A percentile compares a stretch with the other conserved stretches of the same genome.
phyloP scores from a whole-genome alignment of 2,329 filamentous ascomycete species.

The Pseudogymnoascus sp. region DNA sequence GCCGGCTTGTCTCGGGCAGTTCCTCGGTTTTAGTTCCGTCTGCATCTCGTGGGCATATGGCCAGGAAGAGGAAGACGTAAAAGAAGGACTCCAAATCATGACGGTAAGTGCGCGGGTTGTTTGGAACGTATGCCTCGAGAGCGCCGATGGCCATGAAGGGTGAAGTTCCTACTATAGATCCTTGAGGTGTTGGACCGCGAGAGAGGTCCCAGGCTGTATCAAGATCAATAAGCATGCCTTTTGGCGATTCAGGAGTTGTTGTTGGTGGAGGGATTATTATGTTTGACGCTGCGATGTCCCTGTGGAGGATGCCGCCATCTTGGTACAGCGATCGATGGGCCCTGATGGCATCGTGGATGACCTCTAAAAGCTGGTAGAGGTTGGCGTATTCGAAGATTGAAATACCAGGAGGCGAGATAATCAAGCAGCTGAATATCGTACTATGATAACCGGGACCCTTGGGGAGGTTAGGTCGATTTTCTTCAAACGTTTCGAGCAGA shows the following conservation, averaged over 20 bases:
- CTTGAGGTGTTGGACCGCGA: slow-evolving; percentile 10
- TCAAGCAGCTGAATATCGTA: slow-evolving; percentile 18
- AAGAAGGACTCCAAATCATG: slow-evolving; percentile 25
- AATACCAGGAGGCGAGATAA: slow-evolving; percentile 23
- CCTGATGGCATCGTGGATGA: slow-evolving; percentile 21
- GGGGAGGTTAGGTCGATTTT: not conserved
- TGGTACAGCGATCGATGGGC: slow-evolving; percentile 21
- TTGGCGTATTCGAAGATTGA: slow-evolving; percentile 20
- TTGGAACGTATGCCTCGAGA: not conserved
- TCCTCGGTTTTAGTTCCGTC: slow-evolving; percentile 7
- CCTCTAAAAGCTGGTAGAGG: slow-evolving; percentile 19
- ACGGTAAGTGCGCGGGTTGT: slow-evolving; percentile 20
- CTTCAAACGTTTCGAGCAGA: not conserved
- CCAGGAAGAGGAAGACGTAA: slow-evolving; percentile 22
- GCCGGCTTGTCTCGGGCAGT: slow-evolving; percentile 17
- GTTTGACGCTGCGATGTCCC: slow-evolving; percentile 21
- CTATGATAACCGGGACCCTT: not conserved
- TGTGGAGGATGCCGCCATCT: slow-evolving; percentile 22
- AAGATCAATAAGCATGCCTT: slow-evolving; percentile 23
- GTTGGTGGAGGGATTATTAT: slow-evolving; percentile 11
- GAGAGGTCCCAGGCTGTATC: slow-evolving; percentile 19
- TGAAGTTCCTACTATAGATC: not conserved
- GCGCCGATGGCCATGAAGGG: not conserved
- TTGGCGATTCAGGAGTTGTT: not conserved
- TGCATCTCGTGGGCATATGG: slow-evolving; percentile 16